Base-by-base conservation (phyloP, 768 basidiomycete genomes). In the Calvatia gigantea region DNA sequence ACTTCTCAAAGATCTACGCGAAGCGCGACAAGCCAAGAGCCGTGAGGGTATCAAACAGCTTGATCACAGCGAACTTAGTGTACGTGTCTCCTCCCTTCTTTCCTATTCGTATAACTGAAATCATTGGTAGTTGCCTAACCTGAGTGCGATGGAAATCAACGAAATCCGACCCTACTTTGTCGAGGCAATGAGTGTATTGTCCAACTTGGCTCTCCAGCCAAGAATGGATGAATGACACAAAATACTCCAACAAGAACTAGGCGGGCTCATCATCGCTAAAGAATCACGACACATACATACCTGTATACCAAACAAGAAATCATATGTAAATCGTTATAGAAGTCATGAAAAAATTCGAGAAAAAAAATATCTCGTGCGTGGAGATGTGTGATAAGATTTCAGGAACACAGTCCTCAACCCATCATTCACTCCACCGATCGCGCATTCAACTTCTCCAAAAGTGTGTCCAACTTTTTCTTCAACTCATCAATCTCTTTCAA, bases 11-110 rank as follows among this genome's bases (percentile, higher is more conserved):
- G 94, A 97, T 66, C 76, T 98, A n/a, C 87, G 95, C 11, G 95
- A 98, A 74, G 92, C 91, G 11, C 81, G 97, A 35, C 96, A 98
- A 68, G 89, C 94, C 6, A 99, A 99, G 67, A 87, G 90, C 71
- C 75, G 95, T 58, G 84, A 89, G 52, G 94, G 94, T 77, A 73
- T 98, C 2, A 77, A 80, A 57, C 82, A 81, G 57, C 76, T 97
- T 27, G 90, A 94, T 67, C 82, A 91, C 64, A 88, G 84, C 60
- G 89, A 91, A 67, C 78, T 94, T 25, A 85, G 84, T 70, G 92
- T 91, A 68, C 38, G 85, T 71, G 6, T 29, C 56, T 11, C 32
- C 45, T 50, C 35, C 23, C 41, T 32, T 28, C 48, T 46, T 17
- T 4, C 8, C 31, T 11, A 27, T 28, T n/a, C 48, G 17, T 15